Percentiles rank a stretch among this genome's conserved stretches.
Evolutionary conservation across 495 filamentous ascomycete species (phyloP).

Genomic region (Penicillium malachiteum): DNA sequence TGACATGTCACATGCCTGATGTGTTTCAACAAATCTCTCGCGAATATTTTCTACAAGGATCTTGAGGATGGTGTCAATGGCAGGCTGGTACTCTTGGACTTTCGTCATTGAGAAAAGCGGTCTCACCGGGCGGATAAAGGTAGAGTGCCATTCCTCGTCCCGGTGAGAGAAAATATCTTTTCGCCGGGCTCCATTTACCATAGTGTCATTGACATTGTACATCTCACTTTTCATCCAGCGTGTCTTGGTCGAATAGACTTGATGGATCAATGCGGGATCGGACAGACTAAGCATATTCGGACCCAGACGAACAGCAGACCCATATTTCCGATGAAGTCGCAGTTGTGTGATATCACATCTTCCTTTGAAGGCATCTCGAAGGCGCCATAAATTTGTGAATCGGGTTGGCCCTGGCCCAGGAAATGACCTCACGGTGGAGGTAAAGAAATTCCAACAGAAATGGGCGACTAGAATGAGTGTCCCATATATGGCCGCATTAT

Average conservation of each 20-base stretch:
- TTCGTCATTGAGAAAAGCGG: conserved; percentile 29
- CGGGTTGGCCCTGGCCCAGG: conserved; percentile 21
- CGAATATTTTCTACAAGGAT: conserved; percentile 26
- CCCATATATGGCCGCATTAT: too few species aligned
- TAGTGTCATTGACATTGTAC: conserved; percentile 30
- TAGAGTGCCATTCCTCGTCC: conserved; percentile 34
- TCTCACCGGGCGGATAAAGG: conserved; percentile 23
- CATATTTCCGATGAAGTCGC: conserved; percentile 31
- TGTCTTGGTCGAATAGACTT: conserved; percentile 26
- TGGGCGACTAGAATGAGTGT: too few species aligned
- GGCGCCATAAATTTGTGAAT: conserved; percentile 28
- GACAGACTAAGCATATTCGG: conserved; percentile 36
- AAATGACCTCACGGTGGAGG: conserved; percentile 20
- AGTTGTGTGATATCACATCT: conserved; percentile 24
- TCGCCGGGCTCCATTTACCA: conserved; percentile 14
- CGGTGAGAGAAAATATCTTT: conserved; percentile 30
- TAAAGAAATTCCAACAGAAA: conserved; percentile 11
- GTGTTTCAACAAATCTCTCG: conserved; percentile 18
- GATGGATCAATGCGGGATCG: conserved; percentile 30
- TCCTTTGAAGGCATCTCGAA: conserved; percentile 21
- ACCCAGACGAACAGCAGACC: conserved; percentile 32
- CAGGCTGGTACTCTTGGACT: conserved; percentile 27
- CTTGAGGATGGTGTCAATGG: conserved; percentile 25
- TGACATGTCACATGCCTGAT: conserved; percentile 18
- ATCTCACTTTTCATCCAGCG: conserved; percentile 32